These are phyloP conservation scores for Malus hybrid DNA, from an alignment of 331 rosid species.

Conservation along the genomic window DNA sequence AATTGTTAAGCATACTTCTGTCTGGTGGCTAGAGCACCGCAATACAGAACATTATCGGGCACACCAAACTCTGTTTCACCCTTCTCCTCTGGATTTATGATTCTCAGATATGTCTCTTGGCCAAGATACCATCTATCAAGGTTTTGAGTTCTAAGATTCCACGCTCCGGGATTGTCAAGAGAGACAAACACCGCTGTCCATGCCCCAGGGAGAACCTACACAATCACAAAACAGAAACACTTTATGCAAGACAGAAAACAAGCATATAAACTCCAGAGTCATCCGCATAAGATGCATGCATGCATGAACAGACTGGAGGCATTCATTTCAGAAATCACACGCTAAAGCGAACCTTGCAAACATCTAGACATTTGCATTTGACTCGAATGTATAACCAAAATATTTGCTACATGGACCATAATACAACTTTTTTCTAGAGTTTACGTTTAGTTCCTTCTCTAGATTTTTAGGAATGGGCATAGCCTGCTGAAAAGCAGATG, in stretches of 20 bases:
- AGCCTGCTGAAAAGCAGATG: no score
- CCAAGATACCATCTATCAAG: constrained; percentile 91
- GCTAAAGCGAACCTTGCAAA: neutral
- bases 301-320: neutral
- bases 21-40: constrained; percentile 49
- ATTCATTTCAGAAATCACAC: neutral
- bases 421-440: no score
- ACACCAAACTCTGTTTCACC: constrained; percentile 53
- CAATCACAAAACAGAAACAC: neutral
- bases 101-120: constrained; percentile 80
- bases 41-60: constrained; percentile 63
- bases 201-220: constrained; percentile 71
- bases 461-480: no score
- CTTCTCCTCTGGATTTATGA: constrained; percentile 65
- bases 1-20: constrained; percentile 38
- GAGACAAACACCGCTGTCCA: constrained; percentile 79
- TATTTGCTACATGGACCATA: no score
- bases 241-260: neutral
- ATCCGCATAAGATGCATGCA: neutral
- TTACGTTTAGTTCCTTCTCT: no score
- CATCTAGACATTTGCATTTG: neutral
- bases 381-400: neutral
- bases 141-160: constrained; percentile 80
- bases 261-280: neutral
- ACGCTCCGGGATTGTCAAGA: constrained; percentile 67